Percentiles rank a stretch among this genome's conserved stretches.
Conservation (phyloP, 2,329 filamentous ascomycete genomes). For the Seiridium cupressi region DNA sequence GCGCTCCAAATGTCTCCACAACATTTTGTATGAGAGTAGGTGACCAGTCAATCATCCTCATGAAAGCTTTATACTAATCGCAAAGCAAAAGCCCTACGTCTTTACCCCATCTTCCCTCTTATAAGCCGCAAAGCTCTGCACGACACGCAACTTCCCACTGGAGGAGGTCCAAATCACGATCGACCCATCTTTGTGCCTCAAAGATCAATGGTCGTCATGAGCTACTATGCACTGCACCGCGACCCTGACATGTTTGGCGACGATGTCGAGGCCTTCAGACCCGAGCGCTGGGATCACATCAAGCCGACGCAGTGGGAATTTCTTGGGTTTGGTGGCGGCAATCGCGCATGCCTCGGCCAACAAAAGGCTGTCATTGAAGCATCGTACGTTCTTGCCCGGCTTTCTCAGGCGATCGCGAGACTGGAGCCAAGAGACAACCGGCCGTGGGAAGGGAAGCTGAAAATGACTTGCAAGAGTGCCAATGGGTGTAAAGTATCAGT, state of each 20-base stretch:
- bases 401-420: conserved; percentile 5
- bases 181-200: conserved; percentile 11
- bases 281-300: conserved; percentile 13
- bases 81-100: conserved; percentile 8
- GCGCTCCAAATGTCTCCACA: conserved; percentile 4
- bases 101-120: conserved; percentile 13
- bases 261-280: conserved; percentile 12
- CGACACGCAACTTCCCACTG: conserved; percentile 11
- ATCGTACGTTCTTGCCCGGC: conserved; percentile 10
- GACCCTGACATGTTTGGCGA: conserved; percentile 11
- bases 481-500: conserved; percentile 13
- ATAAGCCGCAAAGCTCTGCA: conserved; percentile 6
- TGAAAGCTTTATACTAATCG: neutral
- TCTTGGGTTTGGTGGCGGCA: conserved; percentile 12
- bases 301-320: conserved; percentile 13
- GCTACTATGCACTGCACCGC: conserved; percentile 12
- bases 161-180: conserved; percentile 6
- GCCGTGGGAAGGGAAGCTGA: conserved; percentile 13
- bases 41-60: neutral
- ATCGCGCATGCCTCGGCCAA: conserved; percentile 12
- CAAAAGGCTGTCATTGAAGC: conserved; percentile 12
- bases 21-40: conserved; percentile 12
- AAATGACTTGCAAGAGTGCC: conserved; percentile 14
- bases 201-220: conserved; percentile 9
- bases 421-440: conserved; percentile 7